Evolutionary conservation across 805 yeast species (phyloP).

Genomic region (Blastobotrys mokoenaii): DNA sequence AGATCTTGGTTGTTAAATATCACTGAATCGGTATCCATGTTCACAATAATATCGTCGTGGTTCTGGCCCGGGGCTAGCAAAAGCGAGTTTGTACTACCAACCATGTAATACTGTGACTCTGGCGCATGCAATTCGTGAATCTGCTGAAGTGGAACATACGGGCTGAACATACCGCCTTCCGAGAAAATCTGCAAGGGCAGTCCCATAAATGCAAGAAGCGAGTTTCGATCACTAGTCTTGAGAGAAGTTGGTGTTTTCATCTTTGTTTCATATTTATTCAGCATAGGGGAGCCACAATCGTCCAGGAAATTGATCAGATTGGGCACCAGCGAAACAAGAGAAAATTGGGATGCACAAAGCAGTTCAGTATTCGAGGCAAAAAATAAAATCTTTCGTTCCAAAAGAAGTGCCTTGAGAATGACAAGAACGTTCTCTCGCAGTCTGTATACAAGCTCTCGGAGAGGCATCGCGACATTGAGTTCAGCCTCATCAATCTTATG

Average conservation of each 20-base stretch:
- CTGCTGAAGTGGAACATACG: slow-evolving; percentile 92
- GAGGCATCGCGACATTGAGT: slow-evolving; percentile 63
- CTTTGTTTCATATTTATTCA: slow-evolving; percentile 45
- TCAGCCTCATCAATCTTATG: slow-evolving; percentile 42
- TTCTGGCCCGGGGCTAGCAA: slow-evolving; percentile 55
- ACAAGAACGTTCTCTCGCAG: slow-evolving; percentile 53
- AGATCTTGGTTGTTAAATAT: slow-evolving; percentile 39
- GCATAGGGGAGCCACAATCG: slow-evolving; percentile 71
- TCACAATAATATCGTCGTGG: slow-evolving; percentile 63
- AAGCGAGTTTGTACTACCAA: slow-evolving; percentile 85
- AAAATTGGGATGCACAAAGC: slow-evolving; percentile 75
- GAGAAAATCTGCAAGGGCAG: slow-evolving; percentile 82
- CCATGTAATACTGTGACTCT: slow-evolving; percentile 54
- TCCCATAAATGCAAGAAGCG: slow-evolving; percentile 74
- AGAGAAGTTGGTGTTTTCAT: slow-evolving; percentile 56
- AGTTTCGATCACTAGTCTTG: slow-evolving; percentile 67
- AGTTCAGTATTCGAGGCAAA: slow-evolving; percentile 74
- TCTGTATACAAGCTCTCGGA: slow-evolving; percentile 53
- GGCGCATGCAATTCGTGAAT: slow-evolving; percentile 57
- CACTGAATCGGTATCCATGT: slow-evolving; percentile 46
- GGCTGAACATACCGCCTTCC: slow-evolving; percentile 80
- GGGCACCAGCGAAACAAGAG: slow-evolving; percentile 77
- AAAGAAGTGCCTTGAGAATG: slow-evolving; percentile 65
- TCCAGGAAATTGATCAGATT: slow-evolving; percentile 62
- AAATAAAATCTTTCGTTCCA: slow-evolving; percentile 67